Evolutionary conservation across 2,329 filamentous ascomycete species (phyloP), one percentile per base, ranked within the genome.

Genomic region (Exophiala mesophila): DNA sequence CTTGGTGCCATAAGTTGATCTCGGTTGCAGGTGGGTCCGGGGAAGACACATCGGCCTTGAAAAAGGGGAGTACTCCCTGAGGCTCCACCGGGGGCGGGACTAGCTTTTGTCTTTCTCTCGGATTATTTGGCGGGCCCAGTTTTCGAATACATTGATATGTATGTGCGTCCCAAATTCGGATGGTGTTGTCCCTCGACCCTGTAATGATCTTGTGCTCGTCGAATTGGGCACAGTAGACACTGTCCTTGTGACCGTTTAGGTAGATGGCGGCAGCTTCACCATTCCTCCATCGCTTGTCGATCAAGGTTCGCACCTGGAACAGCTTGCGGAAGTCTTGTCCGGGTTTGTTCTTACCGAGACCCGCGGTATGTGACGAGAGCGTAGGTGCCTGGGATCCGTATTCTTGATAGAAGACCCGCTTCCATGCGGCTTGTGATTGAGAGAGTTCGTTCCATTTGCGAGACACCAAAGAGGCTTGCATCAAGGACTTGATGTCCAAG

Each of bases 161-260:
- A 55, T 85, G 82, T 70, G 95, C 85, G 63, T 97, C 88, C 92
- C 92, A 98, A 21, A 98, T 80, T 37, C 92, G 85, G 55, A 98
- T 92, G 0, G 92, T 97, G 61, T 87, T 86, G 66, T 98, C 92
- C 49, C 92, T 83, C 7, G 90, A 96, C 19, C 92, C 92, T 2
- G 92, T 97, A 53, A 98, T 89, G 59, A 97, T 95, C 66, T 97
- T 98, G 60, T 85, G 88, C 83, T 97, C 90, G 63, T 98, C 92
- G 62, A 97, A 98, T 61, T 98, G 92, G 43, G 94, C 78, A 64
- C 92, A 98, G 68, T 98, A 98, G 44, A 98, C 94, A 53, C 88
- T 96, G 63, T 98, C 92, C 18, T 82, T 82, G 62, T 98, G 92
- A 2, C 92, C 92, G 57, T 92, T 88, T 16, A 98, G 75, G 63